Conservation (phyloP, 768 basidiomycete genomes). For the Cyclocybe aegerita region DNA sequence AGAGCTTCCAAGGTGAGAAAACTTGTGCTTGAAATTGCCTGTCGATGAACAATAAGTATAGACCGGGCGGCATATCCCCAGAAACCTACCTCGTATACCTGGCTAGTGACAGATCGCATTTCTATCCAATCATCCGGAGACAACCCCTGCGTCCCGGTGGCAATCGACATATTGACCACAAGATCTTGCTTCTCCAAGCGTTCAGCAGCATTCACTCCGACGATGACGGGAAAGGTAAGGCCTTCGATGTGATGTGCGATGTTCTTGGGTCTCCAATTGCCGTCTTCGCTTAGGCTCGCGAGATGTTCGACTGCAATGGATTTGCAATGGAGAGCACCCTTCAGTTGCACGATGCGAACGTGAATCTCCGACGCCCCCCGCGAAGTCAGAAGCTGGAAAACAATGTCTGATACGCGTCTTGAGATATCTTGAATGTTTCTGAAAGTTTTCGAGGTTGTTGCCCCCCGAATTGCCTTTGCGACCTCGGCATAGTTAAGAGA, state of each 20-base stretch:
- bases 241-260: constrained; percentile 30
- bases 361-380: constrained; percentile 26
- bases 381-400: constrained; percentile 29
- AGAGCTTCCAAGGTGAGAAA: constrained; percentile 73
- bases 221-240: constrained; percentile 51
- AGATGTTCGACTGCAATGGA: constrained; percentile 38
- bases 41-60: constrained; percentile 1
- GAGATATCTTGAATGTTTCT: constrained; percentile 47
- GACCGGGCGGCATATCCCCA: neutral
- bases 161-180: constrained; percentile 38
- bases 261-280: constrained; percentile 18
- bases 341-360: constrained; percentile 46
- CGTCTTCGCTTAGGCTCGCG: constrained; percentile 16
- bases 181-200: constrained; percentile 63
- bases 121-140: constrained; percentile 28
- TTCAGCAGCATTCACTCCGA: constrained; percentile 72
- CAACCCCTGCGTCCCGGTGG: constrained; percentile 18
- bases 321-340: constrained; percentile 53
- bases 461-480: constrained; percentile 26
- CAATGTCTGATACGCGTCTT: constrained; percentile 33
- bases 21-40: constrained; percentile 49
- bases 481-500: constrained; percentile 68
- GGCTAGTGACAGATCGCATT: constrained; percentile 39
- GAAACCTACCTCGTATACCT: constrained; percentile 32
- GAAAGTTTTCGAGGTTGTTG: constrained; percentile 31